Percentiles rank a stretch among this genome's conserved stretches.
phyloP scores from a whole-genome alignment of 768 basidiomycete species.

The Leccinum ochraceum region DNA sequence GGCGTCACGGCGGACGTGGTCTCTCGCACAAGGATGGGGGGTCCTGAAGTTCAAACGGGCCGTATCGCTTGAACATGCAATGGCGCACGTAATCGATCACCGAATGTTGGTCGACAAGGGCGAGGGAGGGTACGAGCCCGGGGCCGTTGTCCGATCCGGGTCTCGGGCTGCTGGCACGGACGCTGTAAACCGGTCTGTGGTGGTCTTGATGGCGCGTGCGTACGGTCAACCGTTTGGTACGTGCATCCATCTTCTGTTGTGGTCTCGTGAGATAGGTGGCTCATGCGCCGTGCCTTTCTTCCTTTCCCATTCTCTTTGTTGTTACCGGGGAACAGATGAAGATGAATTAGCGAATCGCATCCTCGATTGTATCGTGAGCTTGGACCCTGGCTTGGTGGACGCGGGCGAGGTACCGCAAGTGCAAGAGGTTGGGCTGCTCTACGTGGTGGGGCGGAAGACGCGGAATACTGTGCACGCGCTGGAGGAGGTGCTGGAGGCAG shows the following conservation, averaged over 20 bases:
- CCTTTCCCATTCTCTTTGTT: not conserved
- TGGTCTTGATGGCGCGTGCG: constrained; percentile 6
- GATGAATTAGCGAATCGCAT: constrained; percentile 7
- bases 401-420: not conserved
- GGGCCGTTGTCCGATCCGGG: constrained; percentile 4
- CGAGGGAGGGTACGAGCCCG: not conserved
- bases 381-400: not conserved
- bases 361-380: constrained; percentile 11
- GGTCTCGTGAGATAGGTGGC: not conserved
- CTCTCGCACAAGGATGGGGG: constrained; percentile 6
- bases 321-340: constrained; percentile 9
- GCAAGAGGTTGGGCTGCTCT: constrained; percentile 18
- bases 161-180: not conserved
- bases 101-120: not conserved
- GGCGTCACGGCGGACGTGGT: not conserved
- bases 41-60: not conserved
- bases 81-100: constrained; percentile 4
- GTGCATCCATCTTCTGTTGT: not conserved
- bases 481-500: not conserved
- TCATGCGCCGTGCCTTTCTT: not conserved
- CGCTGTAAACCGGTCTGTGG: not conserved
- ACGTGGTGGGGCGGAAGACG: constrained; percentile 5
- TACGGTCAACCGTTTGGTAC: constrained; percentile 15
- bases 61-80: not conserved
- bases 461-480: constrained; percentile 1